Base-by-base conservation (phyloP, 352 stramenopile genomes). In the Phytophthora boehmeriae region DNA sequence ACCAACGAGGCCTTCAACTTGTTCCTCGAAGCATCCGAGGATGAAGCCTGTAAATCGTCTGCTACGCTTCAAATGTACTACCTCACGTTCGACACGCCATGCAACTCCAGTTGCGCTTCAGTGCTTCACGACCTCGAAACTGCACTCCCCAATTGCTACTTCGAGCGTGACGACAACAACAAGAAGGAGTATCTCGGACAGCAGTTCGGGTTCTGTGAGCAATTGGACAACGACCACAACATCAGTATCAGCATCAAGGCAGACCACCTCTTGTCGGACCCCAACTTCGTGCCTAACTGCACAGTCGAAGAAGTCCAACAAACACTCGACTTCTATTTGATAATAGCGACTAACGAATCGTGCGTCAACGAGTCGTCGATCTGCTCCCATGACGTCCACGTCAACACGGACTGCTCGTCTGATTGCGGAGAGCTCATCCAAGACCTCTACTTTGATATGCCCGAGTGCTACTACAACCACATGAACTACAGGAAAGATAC, bases 11-110 rank as follows among this genome's bases (percentile, higher is more conserved):
- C 47, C 0, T 68, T 68, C 27, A 59, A 54, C 16, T 35, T 55
- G 3, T 68, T 59, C 47, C 49, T 57, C 20, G 34, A 53, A 19
- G 38, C 54, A 8, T 48, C 60, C n/a, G 55, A 54, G 11, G 47
- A 27, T 3, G 44, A 13, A 4, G 25, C 46, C 1, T 68, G 60
- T 47, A 46, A 54, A 5, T 43, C 22, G n/a, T 52, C 50, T 27
- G 56, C 66, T 13, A 63, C 43, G 8, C 60, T 79, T 44, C 54
- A 64, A 39, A 41, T 51, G 36, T 75, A 64, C 51, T 41, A 48
- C 20, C 62, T 79, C 48, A 58, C 54, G 32, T 73, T 79, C 53
- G 51, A 66, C 43, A 71, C 71, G 2, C 43, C 45, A 25, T 79
- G 71, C 53, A 58, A 54, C 46, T 76, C 66, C 10, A 48, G 43